Evolutionary conservation across 2,329 filamentous ascomycete genomes (phyloP), one percentile per base, ranked within the genome.

Genomic region (Diaporthe australafricana): DNA sequence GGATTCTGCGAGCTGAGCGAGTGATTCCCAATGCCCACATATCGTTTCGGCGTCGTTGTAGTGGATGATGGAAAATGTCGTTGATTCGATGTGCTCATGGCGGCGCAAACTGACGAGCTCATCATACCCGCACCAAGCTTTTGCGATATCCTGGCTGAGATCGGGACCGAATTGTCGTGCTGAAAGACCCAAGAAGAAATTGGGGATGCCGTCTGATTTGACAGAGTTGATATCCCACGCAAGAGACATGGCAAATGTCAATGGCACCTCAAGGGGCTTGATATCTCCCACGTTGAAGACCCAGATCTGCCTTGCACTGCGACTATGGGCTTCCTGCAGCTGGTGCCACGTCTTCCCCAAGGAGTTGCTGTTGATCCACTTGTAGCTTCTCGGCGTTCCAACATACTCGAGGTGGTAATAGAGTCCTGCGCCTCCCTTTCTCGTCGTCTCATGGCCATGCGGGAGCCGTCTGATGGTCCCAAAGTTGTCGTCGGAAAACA

Each of bases 201-300:
- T 75, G 0, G 84, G 81, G 0, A 87, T 83, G 30, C 83, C 87
- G 35, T 84, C 81, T 63, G 84, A 83, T 20, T 83, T 82, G 77
- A 85, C 87, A 0, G 78, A 77, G 20, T 83, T 79, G 16, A 86
- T 86, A 72, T 90, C 84, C 77, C 90, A 91, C 0, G 88, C 89
- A 63, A 91, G 81, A 62, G 89, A 87, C 76, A 90, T 83, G 79
- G 87, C 88, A 75, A 90, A 87, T 68, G 83, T 85, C 74, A 90
- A 85, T 2, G 88, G 87, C 2, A 90, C 80, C 78, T 90, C 89
- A 80, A 79, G 82, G 1, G 89, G 88, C 77, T 92, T 92, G 74
- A 92, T 82, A 75, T 92, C 90, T 16, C 89, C 90, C 5, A 92
- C 87, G 74, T 92, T 92, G 74, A 91, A 87, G 55, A 92, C 85